phyloP scores from a whole-genome alignment of 176 grass and related monocot genomes.

The Ensete ventricosum region DNA sequence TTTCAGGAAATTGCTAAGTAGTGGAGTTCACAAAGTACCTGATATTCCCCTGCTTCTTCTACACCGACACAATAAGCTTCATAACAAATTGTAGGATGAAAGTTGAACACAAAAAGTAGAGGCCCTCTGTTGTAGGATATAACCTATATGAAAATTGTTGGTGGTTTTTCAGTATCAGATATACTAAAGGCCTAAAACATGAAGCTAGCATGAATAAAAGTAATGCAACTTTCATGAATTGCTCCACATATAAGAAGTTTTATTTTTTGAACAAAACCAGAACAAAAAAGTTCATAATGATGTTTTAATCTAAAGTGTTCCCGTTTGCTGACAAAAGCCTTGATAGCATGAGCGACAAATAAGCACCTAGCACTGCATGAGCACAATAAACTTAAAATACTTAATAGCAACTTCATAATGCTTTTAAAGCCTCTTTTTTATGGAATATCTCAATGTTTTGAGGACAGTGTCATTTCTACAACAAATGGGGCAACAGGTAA shows the following conservation, averaged over 20 bases:
- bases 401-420: not conserved
- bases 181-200: not conserved
- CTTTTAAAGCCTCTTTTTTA: not conserved
- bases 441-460: not conserved
- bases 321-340: not conserved
- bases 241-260: too few species aligned
- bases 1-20: conserved; percentile 3
- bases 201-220: not conserved
- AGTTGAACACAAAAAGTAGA: conserved; percentile 80
- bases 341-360: not conserved
- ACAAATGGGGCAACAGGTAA: not conserved
- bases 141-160: conserved; percentile 27
- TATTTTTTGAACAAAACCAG: too few species aligned
- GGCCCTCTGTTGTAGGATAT: conserved; percentile 70
- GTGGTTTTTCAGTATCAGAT: not conserved
- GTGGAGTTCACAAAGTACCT: conserved; percentile 23
- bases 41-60: conserved; percentile 91
- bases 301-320: not conserved
- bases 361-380: too few species aligned
- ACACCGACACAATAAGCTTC: conserved; percentile 57
- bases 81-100: conserved; percentile 57
- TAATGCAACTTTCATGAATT: not conserved
- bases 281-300: not conserved
- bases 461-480: not conserved
- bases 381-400: too few species aligned